Percentiles rank a stretch among this genome's conserved stretches.
Conservation (phyloP, 768 basidiomycete genomes). For the Hygrocybe coccinea region DNA sequence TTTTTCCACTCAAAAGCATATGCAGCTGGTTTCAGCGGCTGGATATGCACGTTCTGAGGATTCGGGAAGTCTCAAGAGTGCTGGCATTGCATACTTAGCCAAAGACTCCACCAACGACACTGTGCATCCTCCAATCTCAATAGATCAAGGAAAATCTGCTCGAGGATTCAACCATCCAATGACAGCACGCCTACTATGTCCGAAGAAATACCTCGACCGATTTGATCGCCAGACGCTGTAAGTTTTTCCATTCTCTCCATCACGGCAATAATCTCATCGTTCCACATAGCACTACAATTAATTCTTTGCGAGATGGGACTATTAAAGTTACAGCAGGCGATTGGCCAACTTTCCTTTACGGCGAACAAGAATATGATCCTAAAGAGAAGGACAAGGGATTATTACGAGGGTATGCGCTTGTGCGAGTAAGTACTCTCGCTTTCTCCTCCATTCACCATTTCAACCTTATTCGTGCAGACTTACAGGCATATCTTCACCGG, state of each 20-base stretch:
- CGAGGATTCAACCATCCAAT: neutral
- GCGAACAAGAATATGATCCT: neutral
- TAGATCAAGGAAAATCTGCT: neutral
- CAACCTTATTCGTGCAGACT: neutral
- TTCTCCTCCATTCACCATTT: neutral
- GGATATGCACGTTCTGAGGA: neutral
- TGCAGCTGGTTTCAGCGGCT: neutral
- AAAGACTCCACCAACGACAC: neutral
- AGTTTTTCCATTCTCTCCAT: neutral
- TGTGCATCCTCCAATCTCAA: neutral
- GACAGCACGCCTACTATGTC: neutral
- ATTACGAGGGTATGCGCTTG: conserved; percentile 4
- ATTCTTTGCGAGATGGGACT: neutral
- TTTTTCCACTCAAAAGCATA: neutral
- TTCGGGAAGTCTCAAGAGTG: neutral
- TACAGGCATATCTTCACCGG: neutral
- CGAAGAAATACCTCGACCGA: neutral
- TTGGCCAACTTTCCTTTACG: neutral
- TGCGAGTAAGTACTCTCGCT: neutral
- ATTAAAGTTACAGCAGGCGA: neutral
- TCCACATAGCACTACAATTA: neutral
- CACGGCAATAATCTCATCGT: neutral
- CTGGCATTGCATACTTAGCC: neutral
- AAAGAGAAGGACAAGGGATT: neutral
- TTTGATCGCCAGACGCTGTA: neutral